Percentiles rank a stretch among this genome's conserved stretches.
phyloP scores from a whole-genome alignment of 2,329 filamentous ascomycete species.

The Beauveria asiatica region DNA sequence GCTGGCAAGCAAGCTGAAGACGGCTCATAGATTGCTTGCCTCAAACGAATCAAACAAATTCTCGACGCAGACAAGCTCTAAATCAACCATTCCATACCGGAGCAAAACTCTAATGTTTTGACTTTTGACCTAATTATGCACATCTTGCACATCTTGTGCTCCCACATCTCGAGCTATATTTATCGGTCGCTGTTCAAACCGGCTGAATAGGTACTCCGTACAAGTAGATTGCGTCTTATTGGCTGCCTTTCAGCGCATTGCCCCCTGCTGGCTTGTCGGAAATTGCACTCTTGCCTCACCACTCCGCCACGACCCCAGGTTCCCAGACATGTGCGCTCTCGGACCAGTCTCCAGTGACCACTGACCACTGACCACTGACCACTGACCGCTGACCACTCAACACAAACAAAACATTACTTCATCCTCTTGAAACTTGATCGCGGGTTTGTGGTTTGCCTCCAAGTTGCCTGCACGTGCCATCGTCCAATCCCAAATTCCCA shows the following conservation, averaged over 20 bases:
- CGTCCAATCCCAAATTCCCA: not conserved
- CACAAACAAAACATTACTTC: constrained; percentile 6
- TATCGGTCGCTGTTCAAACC: not conserved
- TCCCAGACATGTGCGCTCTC: constrained; percentile 3
- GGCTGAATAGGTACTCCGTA: too few species aligned
- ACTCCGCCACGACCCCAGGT: not conserved
- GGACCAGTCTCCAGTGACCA: not conserved
- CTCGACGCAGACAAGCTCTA: too few species aligned
- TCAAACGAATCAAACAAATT: too few species aligned
- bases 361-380: too few species aligned
- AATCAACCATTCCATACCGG: too few species aligned
- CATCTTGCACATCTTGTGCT: too few species aligned
- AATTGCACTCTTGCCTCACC: not conserved
- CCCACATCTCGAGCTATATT: not conserved
- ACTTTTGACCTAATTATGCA: too few species aligned
- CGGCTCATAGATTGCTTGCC: too few species aligned
- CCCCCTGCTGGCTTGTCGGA: not conserved
- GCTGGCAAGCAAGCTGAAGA: too few species aligned
- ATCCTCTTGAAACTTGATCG: constrained; percentile 5
- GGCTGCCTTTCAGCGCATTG: not conserved
- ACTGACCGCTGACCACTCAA: too few species aligned
- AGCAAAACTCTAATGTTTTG: too few species aligned
- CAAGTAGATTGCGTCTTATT: not conserved
- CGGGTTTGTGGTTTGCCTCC: not conserved
- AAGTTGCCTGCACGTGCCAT: not conserved